Evolutionary conservation across 2,329 filamentous ascomycete genomes (phyloP).

Genomic region (Fusarium dlaminii): DNA sequence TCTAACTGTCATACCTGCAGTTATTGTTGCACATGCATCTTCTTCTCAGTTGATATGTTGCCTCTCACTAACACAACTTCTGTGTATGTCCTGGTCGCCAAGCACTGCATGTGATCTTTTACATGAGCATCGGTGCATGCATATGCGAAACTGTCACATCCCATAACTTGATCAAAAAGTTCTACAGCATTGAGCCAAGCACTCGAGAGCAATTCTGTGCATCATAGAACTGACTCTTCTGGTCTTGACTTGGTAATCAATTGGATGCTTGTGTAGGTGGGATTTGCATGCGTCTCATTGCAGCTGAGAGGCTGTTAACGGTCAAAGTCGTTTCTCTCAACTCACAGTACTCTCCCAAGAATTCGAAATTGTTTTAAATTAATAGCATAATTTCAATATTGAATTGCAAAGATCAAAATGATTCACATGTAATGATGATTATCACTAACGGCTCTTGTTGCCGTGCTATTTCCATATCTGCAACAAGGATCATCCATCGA

Average conservation of each 20-base stretch:
- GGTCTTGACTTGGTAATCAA: background rate
- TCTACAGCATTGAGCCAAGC: background rate
- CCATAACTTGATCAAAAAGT: background rate
- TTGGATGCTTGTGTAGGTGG: background rate
- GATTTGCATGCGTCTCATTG: background rate
- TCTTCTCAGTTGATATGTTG: background rate
- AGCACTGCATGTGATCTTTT: background rate
- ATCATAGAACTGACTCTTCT: background rate
- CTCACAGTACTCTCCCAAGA: background rate
- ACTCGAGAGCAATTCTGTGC: background rate
- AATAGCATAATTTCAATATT: too few species aligned
- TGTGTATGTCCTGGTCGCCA: background rate
- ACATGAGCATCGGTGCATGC: background rate
- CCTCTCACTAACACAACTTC: conserved; percentile 1
- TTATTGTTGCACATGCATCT: background rate
- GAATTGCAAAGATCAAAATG: background rate
- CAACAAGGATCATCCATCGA: conserved; percentile 23
- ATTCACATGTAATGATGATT: background rate
- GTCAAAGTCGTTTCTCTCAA: background rate
- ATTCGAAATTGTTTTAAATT: background rate
- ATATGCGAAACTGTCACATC: background rate
- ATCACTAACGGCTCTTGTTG: background rate
- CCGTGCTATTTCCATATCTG: background rate
- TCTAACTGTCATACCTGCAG: background rate
- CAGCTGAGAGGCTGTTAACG: background rate